Percentiles rank a stretch among this genome's conserved stretches.
Conservation (phyloP, 2,329 filamentous ascomycete genomes). For the Cladosporium velox region DNA sequence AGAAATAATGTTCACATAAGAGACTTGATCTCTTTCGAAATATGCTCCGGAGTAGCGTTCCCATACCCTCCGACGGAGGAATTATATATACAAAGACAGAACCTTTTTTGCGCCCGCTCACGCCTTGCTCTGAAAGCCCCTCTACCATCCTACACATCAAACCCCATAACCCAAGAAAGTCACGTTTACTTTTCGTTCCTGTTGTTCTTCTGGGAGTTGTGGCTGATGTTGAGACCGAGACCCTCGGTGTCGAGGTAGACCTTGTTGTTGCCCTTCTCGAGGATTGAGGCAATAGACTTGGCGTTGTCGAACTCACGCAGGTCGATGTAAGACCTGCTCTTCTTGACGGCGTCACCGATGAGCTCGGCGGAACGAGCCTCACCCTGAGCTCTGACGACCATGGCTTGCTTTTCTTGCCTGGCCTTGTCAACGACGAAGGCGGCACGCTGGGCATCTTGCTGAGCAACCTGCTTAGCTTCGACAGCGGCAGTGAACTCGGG, state of each 20-base stretch:
- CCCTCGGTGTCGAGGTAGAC: conserved; percentile 90
- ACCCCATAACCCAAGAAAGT: neutral
- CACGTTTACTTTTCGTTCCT: conserved; percentile 19
- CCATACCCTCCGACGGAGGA: conserved; percentile 8
- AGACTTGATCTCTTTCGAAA: neutral
- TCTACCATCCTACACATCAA: conserved; percentile 15
- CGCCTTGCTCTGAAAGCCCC: conserved; percentile 11
- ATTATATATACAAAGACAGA: conserved; percentile 18
- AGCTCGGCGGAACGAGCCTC: conserved; percentile 96
- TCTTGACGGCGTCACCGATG: conserved; percentile 99
- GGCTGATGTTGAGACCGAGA: conserved; percentile 80
- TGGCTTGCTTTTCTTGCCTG: conserved; percentile 98
- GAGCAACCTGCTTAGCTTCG: conserved; percentile 69
- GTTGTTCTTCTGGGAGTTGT: conserved; percentile 28
- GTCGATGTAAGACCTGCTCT: conserved; percentile 94
- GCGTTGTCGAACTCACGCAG: conserved; percentile 98
- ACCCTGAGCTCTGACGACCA: conserved; percentile 97
- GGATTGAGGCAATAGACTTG: conserved; percentile 77
- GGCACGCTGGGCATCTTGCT: conserved; percentile 93
- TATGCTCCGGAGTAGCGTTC: conserved; percentile 17
- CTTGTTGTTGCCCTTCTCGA: conserved; percentile 92
- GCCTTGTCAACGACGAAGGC: conserved; percentile 99
- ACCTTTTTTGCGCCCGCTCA: conserved; percentile 19
- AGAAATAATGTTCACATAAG: conserved; percentile 5
- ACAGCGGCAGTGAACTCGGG: conserved; percentile 70